phyloP scores from a whole-genome alignment of 495 filamentous ascomycete genomes.

The Tuber aestivum region DNA sequence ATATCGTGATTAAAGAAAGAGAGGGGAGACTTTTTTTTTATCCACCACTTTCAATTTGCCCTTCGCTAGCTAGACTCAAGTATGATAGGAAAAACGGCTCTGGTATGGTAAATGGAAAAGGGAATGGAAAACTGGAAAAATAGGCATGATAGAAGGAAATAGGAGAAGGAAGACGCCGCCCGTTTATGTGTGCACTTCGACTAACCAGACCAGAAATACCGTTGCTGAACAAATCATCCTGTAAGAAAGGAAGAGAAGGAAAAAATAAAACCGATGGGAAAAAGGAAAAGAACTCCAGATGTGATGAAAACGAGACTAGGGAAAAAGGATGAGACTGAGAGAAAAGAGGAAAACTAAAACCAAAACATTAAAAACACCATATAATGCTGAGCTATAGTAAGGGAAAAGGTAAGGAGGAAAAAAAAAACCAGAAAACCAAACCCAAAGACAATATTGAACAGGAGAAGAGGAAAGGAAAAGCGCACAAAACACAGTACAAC shows the following conservation, averaged over 20 bases:
- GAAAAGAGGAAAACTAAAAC: background rate
- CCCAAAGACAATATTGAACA: background rate
- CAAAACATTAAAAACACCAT: background rate
- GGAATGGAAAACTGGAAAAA: background rate
- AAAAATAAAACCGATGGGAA: background rate
- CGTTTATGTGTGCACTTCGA: constrained; percentile 1
- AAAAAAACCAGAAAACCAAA: background rate
- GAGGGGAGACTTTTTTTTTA: background rate
- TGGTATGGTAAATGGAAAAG: background rate
- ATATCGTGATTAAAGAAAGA: background rate
- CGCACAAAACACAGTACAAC: background rate
- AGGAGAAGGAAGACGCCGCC: background rate
- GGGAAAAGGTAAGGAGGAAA: background rate
- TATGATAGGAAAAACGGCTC: background rate
- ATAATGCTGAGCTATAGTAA: background rate
- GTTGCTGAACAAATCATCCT: background rate
- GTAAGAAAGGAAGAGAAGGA: background rate
- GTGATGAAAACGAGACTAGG: background rate
- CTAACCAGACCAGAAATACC: background rate
- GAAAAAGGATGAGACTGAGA: background rate
- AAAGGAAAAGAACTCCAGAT: background rate
- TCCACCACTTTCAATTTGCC: constrained; percentile 4
- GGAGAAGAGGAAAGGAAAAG: background rate
- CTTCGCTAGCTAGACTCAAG: constrained; percentile 3
- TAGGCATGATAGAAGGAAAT: background rate